Evolutionary conservation across 2,329 filamentous ascomycete genomes (phyloP).

Genomic region (Colletotrichum sp.): DNA sequence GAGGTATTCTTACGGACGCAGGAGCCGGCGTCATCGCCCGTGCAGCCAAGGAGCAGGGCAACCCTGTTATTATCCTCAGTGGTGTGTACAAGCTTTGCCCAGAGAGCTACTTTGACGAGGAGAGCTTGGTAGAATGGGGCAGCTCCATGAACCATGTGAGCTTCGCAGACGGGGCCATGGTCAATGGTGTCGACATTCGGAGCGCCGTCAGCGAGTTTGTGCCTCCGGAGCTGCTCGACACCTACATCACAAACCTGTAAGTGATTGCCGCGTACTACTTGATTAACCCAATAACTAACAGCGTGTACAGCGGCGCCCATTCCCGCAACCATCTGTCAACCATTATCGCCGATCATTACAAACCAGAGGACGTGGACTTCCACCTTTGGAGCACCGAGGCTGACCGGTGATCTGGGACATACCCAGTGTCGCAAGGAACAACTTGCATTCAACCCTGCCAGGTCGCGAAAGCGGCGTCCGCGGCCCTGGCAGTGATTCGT

Average conservation of each 20-base stretch:
- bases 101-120: constrained; percentile 83
- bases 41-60: constrained; percentile 82
- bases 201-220: constrained; percentile 86
- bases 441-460: constrained; percentile 13
- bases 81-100: constrained; percentile 95
- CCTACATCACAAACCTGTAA: constrained; percentile 82
- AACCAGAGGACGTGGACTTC: constrained; percentile 72
- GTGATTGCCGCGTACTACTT: constrained; percentile 28
- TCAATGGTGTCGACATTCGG: constrained; percentile 78
- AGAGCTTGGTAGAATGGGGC: constrained; percentile 85
- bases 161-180: constrained; percentile 80
- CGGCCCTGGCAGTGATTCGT: constrained; percentile 8
- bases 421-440: not conserved
- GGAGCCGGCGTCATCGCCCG: constrained; percentile 86
- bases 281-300: not conserved
- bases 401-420: constrained; percentile 27
- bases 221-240: constrained; percentile 74
- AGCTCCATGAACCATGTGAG: constrained; percentile 77
- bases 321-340: constrained; percentile 75
- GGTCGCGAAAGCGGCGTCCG: constrained; percentile 9
- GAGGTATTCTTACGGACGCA: constrained; percentile 81
- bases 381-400: constrained; percentile 47
- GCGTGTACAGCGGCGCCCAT: constrained; percentile 61
- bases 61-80: constrained; percentile 85
- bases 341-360: constrained; percentile 78